Evolutionary conservation across 441 rosid genomes (phyloP).

Genomic region (Jatropha podagrica): DNA sequence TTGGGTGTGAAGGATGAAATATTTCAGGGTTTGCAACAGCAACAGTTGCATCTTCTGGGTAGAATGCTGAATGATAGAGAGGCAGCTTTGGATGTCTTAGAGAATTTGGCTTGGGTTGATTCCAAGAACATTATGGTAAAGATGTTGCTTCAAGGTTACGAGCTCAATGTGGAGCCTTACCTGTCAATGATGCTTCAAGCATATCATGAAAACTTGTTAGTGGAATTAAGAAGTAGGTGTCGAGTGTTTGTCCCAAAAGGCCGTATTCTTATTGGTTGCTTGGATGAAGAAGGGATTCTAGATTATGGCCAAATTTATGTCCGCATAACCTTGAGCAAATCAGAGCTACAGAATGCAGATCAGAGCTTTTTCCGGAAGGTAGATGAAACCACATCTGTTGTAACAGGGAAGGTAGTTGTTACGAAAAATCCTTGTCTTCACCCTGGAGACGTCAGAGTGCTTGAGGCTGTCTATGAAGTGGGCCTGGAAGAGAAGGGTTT

Average conservation of each 20-base stretch:
- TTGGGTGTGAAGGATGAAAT: slow-evolving; percentile 69
- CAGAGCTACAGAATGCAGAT: slow-evolving; percentile 51
- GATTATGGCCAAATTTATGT: slow-evolving; percentile 86
- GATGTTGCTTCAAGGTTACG: slow-evolving; percentile 77
- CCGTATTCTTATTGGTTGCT: slow-evolving; percentile 76
- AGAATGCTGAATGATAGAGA: slow-evolving; percentile 61
- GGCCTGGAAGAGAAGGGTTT: slow-evolving; percentile 65
- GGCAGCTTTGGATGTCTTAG: slow-evolving; percentile 67
- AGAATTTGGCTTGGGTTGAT: slow-evolving; percentile 53
- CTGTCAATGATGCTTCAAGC: slow-evolving; percentile 87
- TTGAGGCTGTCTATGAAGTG: slow-evolving; percentile 64
- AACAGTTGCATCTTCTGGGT: slow-evolving; percentile 58
- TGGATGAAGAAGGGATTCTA: slow-evolving; percentile 77
- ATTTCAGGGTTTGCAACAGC: slow-evolving; percentile 59
- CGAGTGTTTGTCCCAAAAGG: slow-evolving; percentile 82
- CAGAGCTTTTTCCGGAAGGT: slow-evolving; percentile 56
- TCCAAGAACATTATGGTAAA: slow-evolving; percentile 55
- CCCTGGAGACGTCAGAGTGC: slow-evolving; percentile 93
- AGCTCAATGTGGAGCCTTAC: slow-evolving; percentile 73
- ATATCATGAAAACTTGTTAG: slow-evolving; percentile 59
- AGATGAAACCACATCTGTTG: slow-evolving; percentile 60
- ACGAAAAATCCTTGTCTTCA: slow-evolving; percentile 97
- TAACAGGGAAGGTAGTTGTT: slow-evolving; percentile 75
- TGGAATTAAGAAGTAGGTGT: slow-evolving; percentile 73
- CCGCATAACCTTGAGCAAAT: slow-evolving; percentile 64